Base-by-base conservation (phyloP, 2,329 filamentous ascomycete genomes). In the Botrytis cinerea region DNA sequence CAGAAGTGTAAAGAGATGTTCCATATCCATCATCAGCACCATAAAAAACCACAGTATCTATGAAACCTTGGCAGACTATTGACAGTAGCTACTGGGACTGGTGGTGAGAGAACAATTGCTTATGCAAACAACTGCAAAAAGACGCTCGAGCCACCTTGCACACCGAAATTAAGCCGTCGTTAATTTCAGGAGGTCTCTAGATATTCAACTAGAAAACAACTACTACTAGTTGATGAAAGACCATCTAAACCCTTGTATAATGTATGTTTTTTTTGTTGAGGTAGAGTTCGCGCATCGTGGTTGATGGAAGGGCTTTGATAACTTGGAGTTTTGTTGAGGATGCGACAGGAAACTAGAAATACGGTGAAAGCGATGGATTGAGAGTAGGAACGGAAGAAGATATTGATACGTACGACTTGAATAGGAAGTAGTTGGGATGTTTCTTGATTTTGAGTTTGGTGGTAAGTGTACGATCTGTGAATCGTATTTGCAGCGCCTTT, bases 111-210 rank as follows among this genome's bases (percentile, higher is more conserved):
- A 48, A 48, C 46, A 48, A 46, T 46, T 46, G 43, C 1, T 6
- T 16, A 20, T 7, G 43, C 7, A 20, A 48, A 48, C 46, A 48
- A 46, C 22, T 46, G 9, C 8, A 18, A n/a, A 20, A 2, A 63
- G 59, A 35, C 57, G 25, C 32, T 60, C 35, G 32, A 22, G 10
- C 32, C 20, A 60, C 57, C 2, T 25, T 35, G 22, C 18, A 2
- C 16, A 8, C 38, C 25, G 38, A 63, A 63, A 14, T 43, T 63
- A 6, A 8, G 38, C 61, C 61, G 61, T 63, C 25, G 61, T 43
- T 63, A 63, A 43, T 20, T 63, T 40, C 60, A 63, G 61, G 61
- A 63, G 61, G 61, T 63, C 7, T 28, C 25, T n/a, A 45, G n/a
- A 28, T 4, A 0, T 18, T 6, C 38, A 45, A 28, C 38, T 9